Base-by-base conservation (phyloP, 176 grass and related monocot genomes). In the Miscanthus lutarioriparius region DNA sequence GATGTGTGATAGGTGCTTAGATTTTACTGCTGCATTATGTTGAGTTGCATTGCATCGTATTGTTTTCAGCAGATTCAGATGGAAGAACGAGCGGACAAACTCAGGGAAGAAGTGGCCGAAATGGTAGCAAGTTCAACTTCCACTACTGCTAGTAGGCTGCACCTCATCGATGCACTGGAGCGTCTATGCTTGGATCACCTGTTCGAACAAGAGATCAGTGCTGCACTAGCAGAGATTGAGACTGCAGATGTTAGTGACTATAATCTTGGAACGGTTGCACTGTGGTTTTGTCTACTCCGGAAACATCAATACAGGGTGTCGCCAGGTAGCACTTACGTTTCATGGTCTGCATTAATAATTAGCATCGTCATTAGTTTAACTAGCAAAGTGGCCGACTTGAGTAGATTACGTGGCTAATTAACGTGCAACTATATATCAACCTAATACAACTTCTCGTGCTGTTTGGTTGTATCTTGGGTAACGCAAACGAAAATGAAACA, bases 151-250 rank as follows among this genome's bases (percentile, higher is more conserved):
- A 79, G 40, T 8, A 79, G 40, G 39, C 77, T 79, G 1, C 39
- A 47, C 0, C 39, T 79, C 16, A 14, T 79, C 6, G 39, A 79
- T n/a, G 4, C 40, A 4, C 48, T 80, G 63, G 61, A 80, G 3
- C 77, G 77, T 33, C 62, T 80, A 6, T 80, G 77, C 27, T 67
- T 80, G 77, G 63, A 67, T 47, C 30, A 80, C 11, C 27, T 67
- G 28, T 80, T 67, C 11, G 40, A 67, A 19, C 3, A 48, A 9
- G 40, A 73, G 25, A 73, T 73, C 8, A 48, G 28, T 19, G 23
- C 70, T 28, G 7, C 25, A 28, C 47, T 73, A 17, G 6, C 1
- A 10, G 43, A 48, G 8, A 73, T 73, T 4, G 70, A 73, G 70
- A 10, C 70, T 10, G 70, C 43, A 30, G 43, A 30, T 73, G 15